These are phyloP conservation scores for Metarhizium robertsii DNA, from an alignment of 2,329 filamentous ascomycete genomes.

Conservation along the genomic window DNA sequence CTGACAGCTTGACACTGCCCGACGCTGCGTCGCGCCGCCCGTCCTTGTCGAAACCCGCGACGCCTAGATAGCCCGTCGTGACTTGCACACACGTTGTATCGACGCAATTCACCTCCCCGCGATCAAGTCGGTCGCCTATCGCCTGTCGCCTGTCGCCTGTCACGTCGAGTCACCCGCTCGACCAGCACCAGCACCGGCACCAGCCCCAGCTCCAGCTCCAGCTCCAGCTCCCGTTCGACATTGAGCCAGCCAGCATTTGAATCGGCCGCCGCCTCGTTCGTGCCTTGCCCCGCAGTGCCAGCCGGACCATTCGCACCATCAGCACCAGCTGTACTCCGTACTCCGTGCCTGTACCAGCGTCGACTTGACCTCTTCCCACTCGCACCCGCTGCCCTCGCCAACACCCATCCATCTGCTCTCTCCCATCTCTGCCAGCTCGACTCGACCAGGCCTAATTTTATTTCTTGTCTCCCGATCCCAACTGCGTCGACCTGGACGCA, in stretches of 20 bases:
- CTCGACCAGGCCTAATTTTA: not conserved
- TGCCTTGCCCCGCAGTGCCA: constrained; percentile 3
- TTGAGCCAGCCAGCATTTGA: not conserved
- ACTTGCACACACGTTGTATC: not conserved
- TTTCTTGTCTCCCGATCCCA: not conserved
- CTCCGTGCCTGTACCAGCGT: not conserved
- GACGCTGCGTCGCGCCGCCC: not conserved
- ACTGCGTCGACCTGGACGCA: not conserved
- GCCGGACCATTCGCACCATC: not conserved
- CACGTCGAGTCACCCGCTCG: not conserved
- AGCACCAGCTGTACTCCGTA: not conserved
- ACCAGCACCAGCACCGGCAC: not conserved
- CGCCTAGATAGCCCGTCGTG: too few relatives aligned
- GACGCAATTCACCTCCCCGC: not conserved
- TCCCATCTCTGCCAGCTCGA: not conserved
- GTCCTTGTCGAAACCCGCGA: too few relatives aligned
- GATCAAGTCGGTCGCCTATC: constrained; percentile 2
- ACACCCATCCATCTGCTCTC: not conserved
- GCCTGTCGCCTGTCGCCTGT: constrained; percentile 9
- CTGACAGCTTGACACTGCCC: too few relatives aligned
- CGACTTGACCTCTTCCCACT: not conserved
- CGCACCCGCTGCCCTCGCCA: not conserved
- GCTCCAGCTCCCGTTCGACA: not conserved
- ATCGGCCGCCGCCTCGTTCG: not conserved
- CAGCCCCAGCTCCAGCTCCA: not conserved